Evolutionary conservation across 169 alveolate genomes (phyloP), one percentile per base, ranked within the genome.

Genomic region (Cryptosporidium sp.): DNA sequence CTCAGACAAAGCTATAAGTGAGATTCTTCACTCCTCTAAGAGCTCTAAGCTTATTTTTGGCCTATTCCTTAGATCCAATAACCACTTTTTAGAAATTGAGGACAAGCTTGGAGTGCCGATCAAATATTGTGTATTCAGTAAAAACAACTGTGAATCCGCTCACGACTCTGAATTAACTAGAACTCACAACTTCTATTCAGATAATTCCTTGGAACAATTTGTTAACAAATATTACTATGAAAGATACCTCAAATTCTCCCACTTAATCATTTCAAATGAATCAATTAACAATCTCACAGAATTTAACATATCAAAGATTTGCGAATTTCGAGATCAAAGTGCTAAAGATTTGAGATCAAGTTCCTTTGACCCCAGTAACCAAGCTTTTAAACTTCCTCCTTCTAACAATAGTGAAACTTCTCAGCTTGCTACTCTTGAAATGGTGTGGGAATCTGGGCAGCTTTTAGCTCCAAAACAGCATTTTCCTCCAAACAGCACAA

Each of bases 371-470:
- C 26, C 70, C 21, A 80, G 55, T n/a, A 80, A 62, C n/a, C 89
- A 39, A 80, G 21, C 73, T 1, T 18, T 62, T 21, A 67, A 80
- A 26, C 48, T 39, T n/a, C 71, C 71, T 21, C 45, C 70, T 45
- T 48, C 74, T n/a, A 37, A 26, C 29, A 80, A 21, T 29, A 62
- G 26, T 41, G 74, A 80, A 29, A 80, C 75, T 9, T 80, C 89
- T 39, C 89, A 80, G 29, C 75, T 80, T 16, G 89, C 89, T 14
- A 59, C 89, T 1, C 70, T 80, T 18, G 89, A 80, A 48, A 80
- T 80, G 73, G 89, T 80, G 4, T 80, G 89, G 89, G 89, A 80
- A 26, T 80, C 89, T 26, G 89, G 89, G 35, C 89, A 80, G 68
- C 75, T 80, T 26, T 58, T 80, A 9, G 89, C 89, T 35, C 89